Evolutionary conservation across 2,329 filamentous ascomycete species (phyloP), one percentile per base, ranked within the genome.

Genomic region (Knufia petricola): DNA sequence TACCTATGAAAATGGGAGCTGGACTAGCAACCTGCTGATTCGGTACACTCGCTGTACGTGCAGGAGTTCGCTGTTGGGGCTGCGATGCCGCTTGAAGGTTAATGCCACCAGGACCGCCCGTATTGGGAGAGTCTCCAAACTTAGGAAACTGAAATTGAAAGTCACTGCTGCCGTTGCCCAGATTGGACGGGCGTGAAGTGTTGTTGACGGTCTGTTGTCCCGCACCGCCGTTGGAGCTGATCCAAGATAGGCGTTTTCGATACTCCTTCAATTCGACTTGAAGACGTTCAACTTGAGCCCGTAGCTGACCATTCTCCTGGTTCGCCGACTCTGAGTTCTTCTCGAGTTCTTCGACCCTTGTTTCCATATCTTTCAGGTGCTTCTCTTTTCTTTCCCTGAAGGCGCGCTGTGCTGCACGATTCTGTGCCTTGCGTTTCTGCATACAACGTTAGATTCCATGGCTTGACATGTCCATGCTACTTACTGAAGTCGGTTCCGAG

Each of bases 81-180:
- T 20, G 38, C 7, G 32, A 17, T 2, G 20, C 4, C 8, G 2
- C 39, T 13, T 31, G 24, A 15, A 31, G 41, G 17, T 41, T 23
- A 4, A 21, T 23, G 32, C 19, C 23, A 8, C 24, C 37, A 19
- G 24, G 34, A 15, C 21, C 4, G 9, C 37, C 42, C 17, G 48
- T 26, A 13, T 39, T 51, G 10, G 54, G 42, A 17, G 94, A 75
- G 51, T 81, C 77, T 40, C 92, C 92, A 60, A 98, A 96, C 63
- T 85, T 89, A 55, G 92, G 90, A 56, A 96, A 96, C 58, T 96
- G 90, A 59, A 98, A 96, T 57, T 90, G 83, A 63, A 96, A 96
- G 63, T 84, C 88, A 63, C 85, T 83, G 54, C 85, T 84, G 59
- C 75, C 80, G 48, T 82, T 70, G 57, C 80, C 82, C 64, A 48